Evolutionary conservation across 345 rosid genomes (phyloP).

Genomic region (Psidium guajava): DNA sequence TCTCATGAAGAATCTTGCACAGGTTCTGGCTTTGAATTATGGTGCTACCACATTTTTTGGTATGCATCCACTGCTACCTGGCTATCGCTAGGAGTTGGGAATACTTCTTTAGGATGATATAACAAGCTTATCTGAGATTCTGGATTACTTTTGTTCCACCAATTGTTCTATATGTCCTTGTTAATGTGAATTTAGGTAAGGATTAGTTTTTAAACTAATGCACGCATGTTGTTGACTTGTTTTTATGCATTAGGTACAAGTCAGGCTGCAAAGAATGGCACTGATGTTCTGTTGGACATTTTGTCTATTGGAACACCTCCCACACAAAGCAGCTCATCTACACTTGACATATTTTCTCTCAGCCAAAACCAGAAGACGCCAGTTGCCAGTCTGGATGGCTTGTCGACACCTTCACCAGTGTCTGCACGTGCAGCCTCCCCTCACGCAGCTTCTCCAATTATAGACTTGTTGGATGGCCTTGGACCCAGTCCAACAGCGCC

Average conservation of each 20-base stretch:
- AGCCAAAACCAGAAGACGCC: conserved; percentile 28
- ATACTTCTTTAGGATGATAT: not conserved
- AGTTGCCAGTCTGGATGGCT: conserved; percentile 32
- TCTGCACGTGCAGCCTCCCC: conserved; percentile 32
- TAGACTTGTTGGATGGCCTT: conserved; percentile 89
- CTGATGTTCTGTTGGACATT: conserved; percentile 81
- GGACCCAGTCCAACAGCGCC: conserved; percentile 40
- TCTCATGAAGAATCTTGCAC: not conserved
- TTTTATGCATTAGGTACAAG: conserved; percentile 23
- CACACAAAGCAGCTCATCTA: conserved; percentile 42
- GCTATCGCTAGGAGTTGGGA: not conserved
- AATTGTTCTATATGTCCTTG: not conserved
- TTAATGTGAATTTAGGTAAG: not conserved
- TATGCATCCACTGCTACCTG: not conserved
- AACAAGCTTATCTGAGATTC: not conserved
- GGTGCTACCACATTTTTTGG: not conserved
- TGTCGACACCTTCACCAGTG: conserved; percentile 29
- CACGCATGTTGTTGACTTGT: not conserved
- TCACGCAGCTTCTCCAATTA: conserved; percentile 35
- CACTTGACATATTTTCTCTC: conserved; percentile 50
- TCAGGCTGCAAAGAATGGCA: conserved; percentile 54
- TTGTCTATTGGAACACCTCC: conserved; percentile 74
- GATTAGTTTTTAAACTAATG: not conserved
- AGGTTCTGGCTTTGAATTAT: not conserved
- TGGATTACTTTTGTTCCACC: not conserved